Base-by-base conservation (phyloP, 768 basidiomycete species). In the Russula abietina region DNA sequence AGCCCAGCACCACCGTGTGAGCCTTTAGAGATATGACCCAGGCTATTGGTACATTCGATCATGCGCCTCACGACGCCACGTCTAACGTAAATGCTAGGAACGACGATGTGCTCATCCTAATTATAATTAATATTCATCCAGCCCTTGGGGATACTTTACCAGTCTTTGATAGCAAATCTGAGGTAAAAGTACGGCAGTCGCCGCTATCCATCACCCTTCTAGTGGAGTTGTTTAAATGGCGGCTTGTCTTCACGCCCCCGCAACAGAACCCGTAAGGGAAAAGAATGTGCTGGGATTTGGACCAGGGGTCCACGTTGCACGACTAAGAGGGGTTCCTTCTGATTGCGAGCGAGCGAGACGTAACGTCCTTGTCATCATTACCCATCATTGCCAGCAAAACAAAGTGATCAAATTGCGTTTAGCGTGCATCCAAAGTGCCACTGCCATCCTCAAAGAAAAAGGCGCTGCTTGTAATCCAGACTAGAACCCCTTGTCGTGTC, bases 401-500 rank as follows among this genome's bases (percentile, higher is more conserved):
- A 63, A 53, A 59, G 33, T 36, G 33, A 19, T 28, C 43, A 48
- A 62, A 46, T 62, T 33, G 53, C 41, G 54, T 57, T 57, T 52
- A 67, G 46, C n/a, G 58, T 52, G 55, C 55, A 55, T 45, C 50
- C 55, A 41, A 50, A n/a, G 43, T 51, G 17, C n/a, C 46, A 39
- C 33, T 24, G 39, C 52, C 46, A 38, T 67, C 22, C 16, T 38
- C 32, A 60, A 38, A 19, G 36, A 24, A 24, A 16, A 52, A 56
- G 45, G 30, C 28, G 32, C 39, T 30, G 19, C 55, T 48, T 16
- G 41, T 28, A 30, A 39, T 28, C 45, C 33, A 39, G 16, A 51
- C 73, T 72, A 80, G 70, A 80, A 73, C 14, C 79, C 79, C 71
- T 80, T 80, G 67, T 70, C 71, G 66, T 80, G 73, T 5, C 72